Percentiles rank a stretch among this genome's conserved stretches.
phyloP scores from a whole-genome alignment of 2,329 filamentous ascomycete genomes.

The Dactylellina leptospora region DNA sequence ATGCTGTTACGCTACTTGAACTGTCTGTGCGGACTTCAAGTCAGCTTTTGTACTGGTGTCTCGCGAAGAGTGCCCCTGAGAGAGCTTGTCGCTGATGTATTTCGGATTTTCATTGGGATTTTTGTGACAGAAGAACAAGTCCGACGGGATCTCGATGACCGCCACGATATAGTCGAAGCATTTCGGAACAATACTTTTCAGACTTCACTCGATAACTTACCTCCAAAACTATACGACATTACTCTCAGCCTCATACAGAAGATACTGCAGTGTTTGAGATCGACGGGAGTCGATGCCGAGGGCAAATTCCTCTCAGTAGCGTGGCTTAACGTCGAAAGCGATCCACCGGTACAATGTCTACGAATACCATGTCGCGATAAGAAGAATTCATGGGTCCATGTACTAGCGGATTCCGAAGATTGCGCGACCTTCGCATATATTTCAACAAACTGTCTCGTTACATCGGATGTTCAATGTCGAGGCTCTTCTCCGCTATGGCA shows the following conservation, averaged over 20 bases:
- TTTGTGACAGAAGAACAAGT: background rate
- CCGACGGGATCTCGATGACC: background rate
- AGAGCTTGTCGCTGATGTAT: constrained; percentile 9
- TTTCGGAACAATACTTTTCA: constrained; percentile 1
- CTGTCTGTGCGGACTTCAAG: constrained; percentile 36
- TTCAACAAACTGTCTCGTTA: constrained; percentile 14
- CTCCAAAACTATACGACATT: background rate
- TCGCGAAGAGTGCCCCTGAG: constrained; percentile 25
- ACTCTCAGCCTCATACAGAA: background rate
- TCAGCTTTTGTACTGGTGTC: constrained; percentile 33
- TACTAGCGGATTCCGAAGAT: constrained; percentile 28
- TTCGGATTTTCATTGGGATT: background rate
- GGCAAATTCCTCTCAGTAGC: constrained; percentile 24
- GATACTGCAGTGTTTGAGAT: background rate
- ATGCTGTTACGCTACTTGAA: constrained; percentile 11
- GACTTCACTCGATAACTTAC: background rate
- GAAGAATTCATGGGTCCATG: constrained; percentile 25
- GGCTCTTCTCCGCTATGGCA: constrained; percentile 10
- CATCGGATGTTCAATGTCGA: constrained; percentile 4
- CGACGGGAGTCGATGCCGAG: constrained; percentile 14
- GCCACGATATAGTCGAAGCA: background rate
- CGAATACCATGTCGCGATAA: constrained; percentile 10
- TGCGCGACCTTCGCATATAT: constrained; percentile 37
- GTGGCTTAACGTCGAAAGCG: background rate
- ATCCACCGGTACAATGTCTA: background rate